These are phyloP conservation scores for Stachybotrys elegans DNA, from an alignment of 2,329 filamentous ascomycete species.

Conservation along the genomic window DNA sequence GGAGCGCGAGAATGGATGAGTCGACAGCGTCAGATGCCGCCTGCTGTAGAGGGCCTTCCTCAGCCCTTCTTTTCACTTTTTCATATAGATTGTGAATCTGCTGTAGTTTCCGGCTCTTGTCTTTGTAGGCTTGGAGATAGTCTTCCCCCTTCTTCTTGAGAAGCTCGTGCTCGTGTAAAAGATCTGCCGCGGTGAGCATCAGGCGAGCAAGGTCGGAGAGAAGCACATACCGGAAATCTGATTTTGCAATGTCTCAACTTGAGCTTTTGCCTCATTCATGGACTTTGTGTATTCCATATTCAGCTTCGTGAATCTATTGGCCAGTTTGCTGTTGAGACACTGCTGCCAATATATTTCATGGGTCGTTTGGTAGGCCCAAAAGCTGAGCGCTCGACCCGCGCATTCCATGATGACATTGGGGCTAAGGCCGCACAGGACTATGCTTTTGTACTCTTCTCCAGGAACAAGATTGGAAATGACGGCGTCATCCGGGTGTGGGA, in stretches of 20 bases:
- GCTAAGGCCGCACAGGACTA: slow-evolving; percentile 74
- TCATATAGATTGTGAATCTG: slow-evolving; percentile 64
- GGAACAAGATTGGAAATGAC: slow-evolving; percentile 68
- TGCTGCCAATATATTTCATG: slow-evolving; percentile 83
- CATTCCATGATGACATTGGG: slow-evolving; percentile 84
- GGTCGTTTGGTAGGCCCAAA: slow-evolving; percentile 82
- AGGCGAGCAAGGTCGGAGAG: neutral
- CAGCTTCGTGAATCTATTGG: slow-evolving; percentile 64
- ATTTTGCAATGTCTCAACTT: slow-evolving; percentile 62
- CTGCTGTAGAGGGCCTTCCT: slow-evolving; percentile 49
- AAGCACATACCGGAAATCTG: slow-evolving; percentile 53
- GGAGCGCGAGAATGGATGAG: slow-evolving; percentile 13
- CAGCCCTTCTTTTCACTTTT: slow-evolving; percentile 50
- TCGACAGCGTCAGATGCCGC: slow-evolving; percentile 44
- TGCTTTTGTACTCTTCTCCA: slow-evolving; percentile 85
- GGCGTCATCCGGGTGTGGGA: slow-evolving; percentile 70
- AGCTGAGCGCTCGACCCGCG: slow-evolving; percentile 70
- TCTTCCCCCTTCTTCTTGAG: slow-evolving; percentile 70
- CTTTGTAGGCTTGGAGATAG: slow-evolving; percentile 58
- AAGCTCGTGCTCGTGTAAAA: slow-evolving; percentile 57
- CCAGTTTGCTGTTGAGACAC: slow-evolving; percentile 64
- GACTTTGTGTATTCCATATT: slow-evolving; percentile 66
- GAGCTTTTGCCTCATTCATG: slow-evolving; percentile 68
- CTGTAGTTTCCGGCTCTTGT: slow-evolving; percentile 65
- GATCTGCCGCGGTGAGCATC: slow-evolving; percentile 28